These are phyloP conservation scores for Penicillium sp. DNA, from an alignment of 2,329 filamentous ascomycete species.

Conservation along the genomic window DNA sequence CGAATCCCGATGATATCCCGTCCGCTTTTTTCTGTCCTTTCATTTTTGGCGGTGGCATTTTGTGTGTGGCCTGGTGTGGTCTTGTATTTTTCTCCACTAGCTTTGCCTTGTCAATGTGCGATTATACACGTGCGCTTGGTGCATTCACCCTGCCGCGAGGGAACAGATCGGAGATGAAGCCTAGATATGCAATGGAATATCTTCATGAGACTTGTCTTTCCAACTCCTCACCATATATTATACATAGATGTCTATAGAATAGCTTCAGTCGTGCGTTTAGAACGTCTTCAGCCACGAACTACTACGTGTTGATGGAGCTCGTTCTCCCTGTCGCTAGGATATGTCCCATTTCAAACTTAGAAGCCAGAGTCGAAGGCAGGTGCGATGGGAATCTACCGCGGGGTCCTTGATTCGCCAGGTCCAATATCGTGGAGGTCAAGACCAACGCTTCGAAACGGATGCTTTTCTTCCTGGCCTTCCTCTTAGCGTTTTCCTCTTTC, in stretches of 20 bases:
- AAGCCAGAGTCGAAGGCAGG: too few species aligned
- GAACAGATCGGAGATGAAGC: background rate
- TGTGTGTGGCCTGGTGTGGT: background rate
- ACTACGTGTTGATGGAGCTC: background rate
- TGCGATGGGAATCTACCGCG: too few species aligned
- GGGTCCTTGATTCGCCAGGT: too few species aligned
- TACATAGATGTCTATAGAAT: background rate
- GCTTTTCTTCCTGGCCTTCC: too few species aligned
- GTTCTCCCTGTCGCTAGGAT: background rate
- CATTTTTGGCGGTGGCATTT: background rate
- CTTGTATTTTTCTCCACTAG: slow-evolving; percentile 9
- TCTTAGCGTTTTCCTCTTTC: too few species aligned
- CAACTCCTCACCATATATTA: background rate
- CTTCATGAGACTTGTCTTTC: background rate
- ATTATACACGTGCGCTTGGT: slow-evolving; percentile 12
- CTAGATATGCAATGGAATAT: background rate
- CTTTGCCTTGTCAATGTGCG: slow-evolving; percentile 10
- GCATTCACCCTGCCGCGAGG: background rate
- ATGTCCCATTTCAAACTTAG: too few species aligned
- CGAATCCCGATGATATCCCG: slow-evolving; percentile 33
- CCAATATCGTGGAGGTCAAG: too few species aligned
- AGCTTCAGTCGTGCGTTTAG: background rate
- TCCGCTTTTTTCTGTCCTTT: slow-evolving; percentile 4
- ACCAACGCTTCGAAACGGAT: too few species aligned
- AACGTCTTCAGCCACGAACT: background rate